These are phyloP conservation scores for Phytopythium helicoides DNA, from an alignment of 352 stramenopile species.

Conservation along the genomic window DNA sequence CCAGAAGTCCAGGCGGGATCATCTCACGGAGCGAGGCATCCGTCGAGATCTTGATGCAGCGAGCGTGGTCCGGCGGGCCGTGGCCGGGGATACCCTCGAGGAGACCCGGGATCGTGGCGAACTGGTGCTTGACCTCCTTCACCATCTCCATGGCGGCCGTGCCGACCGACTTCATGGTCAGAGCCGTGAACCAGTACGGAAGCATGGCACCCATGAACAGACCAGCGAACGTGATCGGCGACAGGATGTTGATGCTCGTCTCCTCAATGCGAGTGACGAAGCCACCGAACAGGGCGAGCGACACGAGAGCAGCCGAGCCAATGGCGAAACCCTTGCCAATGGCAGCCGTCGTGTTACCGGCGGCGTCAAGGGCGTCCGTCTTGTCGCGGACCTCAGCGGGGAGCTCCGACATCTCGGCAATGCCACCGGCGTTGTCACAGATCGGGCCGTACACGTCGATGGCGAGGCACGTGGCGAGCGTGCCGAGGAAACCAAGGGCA, in stretches of 20 bases:
- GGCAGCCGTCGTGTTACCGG: conserved; percentile 98
- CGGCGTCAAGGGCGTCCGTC: conserved; percentile 98
- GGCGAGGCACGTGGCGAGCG: conserved; percentile 97
- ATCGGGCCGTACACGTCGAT: conserved; percentile 99
- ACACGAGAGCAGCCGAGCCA: conserved; percentile 98
- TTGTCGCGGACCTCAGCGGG: conserved; percentile 97
- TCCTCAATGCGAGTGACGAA: conserved; percentile 98
- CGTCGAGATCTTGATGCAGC: conserved; percentile 99
- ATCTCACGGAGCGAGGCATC: conserved; percentile 98
- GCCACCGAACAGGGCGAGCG: conserved; percentile 97
- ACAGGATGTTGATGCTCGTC: conserved; percentile 96
- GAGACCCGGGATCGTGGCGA: conserved; percentile 98
- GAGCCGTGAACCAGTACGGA: conserved; percentile 99
- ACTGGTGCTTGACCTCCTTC: conserved; percentile 99
- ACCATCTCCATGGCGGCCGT: conserved; percentile 99
- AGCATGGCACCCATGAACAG: conserved; percentile 99
- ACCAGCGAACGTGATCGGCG: conserved; percentile 97
- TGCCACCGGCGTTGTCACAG: conserved; percentile 99
- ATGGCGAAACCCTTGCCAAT: conserved; percentile 99
- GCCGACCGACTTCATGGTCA: conserved; percentile 99
- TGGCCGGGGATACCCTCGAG: conserved; percentile 92
- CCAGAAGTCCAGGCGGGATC: conserved; percentile 96
- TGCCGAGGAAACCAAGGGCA: conserved; percentile 98
- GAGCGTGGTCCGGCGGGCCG: conserved; percentile 81
- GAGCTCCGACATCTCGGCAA: conserved; percentile 99